Conservation (phyloP, 2,329 filamentous ascomycete genomes). For the Microsporum audouinii region DNA sequence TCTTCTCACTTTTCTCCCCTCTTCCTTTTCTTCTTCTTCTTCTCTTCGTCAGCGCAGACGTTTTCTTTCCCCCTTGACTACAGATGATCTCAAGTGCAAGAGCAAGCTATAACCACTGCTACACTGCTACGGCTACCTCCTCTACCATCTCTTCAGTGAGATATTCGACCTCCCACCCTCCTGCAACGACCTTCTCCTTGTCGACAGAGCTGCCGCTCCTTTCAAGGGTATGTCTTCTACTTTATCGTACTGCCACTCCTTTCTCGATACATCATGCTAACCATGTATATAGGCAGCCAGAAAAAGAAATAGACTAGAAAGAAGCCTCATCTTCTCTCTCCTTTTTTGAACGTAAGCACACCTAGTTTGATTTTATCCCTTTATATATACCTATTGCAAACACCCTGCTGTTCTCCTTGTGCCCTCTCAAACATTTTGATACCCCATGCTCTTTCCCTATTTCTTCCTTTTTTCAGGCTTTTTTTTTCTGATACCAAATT, state of each 20-base stretch:
- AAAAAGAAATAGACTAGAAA: not conserved
- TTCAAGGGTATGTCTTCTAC: not conserved
- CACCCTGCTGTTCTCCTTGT: not conserved
- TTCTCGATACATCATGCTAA: not conserved
- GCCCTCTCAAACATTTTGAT: not conserved
- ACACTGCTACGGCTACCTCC: not conserved
- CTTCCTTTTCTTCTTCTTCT: slow-evolving; percentile 6
- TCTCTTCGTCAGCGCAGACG: slow-evolving; percentile 7
- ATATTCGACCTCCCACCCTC: not conserved
- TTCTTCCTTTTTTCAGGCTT: not conserved
- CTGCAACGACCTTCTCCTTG: not conserved
- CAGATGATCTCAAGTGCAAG: not conserved
- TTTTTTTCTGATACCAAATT: not conserved
- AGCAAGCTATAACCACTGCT: not conserved
- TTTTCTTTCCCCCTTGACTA: not conserved
- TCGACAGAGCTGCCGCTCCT: not conserved
- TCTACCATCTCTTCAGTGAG: not conserved
- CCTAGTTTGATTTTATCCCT: not conserved
- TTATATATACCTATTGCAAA: not conserved
- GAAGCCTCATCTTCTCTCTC: not conserved
- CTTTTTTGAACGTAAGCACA: not conserved
- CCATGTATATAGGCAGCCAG: not conserved
- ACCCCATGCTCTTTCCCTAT: not conserved
- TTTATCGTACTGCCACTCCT: not conserved
- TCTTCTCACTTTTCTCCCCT: slow-evolving; percentile 6